These are phyloP conservation scores for Paxillus involutus DNA, from an alignment of 768 basidiomycete species.

Conservation along the genomic window DNA sequence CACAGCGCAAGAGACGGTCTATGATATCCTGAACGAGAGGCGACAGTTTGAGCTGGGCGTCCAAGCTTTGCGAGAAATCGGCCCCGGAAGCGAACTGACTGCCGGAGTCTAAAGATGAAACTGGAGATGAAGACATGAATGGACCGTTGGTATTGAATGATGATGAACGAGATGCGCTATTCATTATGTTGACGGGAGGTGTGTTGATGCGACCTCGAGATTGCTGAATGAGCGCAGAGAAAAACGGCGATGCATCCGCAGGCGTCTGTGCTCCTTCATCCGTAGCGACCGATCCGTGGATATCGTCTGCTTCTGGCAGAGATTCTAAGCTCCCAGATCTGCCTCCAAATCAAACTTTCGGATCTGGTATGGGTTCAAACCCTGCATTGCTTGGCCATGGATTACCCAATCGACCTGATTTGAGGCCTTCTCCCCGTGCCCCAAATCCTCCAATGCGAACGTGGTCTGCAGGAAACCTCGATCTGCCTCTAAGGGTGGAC, in stretches of 20 bases:
- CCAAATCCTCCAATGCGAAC: slow-evolving; percentile 76
- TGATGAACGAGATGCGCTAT: slow-evolving; percentile 36
- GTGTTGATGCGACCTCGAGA: slow-evolving; percentile 42
- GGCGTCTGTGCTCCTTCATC: slow-evolving; percentile 26
- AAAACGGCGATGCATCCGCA: slow-evolving; percentile 36
- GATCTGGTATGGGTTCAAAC: slow-evolving; percentile 38
- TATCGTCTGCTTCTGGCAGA: slow-evolving; percentile 56
- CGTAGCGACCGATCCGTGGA: slow-evolving; percentile 34
- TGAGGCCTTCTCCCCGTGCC: slow-evolving; percentile 57
- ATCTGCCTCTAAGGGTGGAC: slow-evolving; percentile 63
- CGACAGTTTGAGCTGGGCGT: slow-evolving; percentile 72
- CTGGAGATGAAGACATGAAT: slow-evolving; percentile 69
- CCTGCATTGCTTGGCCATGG: slow-evolving; percentile 54
- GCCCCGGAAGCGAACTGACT: slow-evolving; percentile 55
- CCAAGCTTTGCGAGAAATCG: slow-evolving; percentile 55
- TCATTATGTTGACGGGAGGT: slow-evolving; percentile 43
- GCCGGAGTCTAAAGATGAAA: slow-evolving; percentile 74
- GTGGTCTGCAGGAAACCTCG: slow-evolving; percentile 82
- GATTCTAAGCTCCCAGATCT: slow-evolving; percentile 51
- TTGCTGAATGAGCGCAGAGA: slow-evolving; percentile 38
- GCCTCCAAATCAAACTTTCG: slow-evolving; percentile 41
- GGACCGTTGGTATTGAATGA: slow-evolving; percentile 45
- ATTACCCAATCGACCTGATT: slow-evolving; percentile 63
- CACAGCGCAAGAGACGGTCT: slow-evolving; percentile 71
- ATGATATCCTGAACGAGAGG: slow-evolving; percentile 75